phyloP scores from a whole-genome alignment of 129 eudicot genomes.

The Flaveria brownii region DNA sequence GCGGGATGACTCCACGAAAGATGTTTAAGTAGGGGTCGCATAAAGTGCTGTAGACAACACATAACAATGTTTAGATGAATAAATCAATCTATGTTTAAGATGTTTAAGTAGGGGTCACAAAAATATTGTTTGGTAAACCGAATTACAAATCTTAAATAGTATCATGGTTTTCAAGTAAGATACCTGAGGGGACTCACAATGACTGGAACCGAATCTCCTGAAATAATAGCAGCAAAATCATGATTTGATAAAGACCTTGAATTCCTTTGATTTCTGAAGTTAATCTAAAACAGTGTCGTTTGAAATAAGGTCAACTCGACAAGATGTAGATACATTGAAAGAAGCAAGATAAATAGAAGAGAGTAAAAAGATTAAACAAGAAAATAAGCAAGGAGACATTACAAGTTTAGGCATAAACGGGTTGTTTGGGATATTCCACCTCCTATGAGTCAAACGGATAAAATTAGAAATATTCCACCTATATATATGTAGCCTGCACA shows the following conservation, averaged over 20 bases:
- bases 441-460: no score
- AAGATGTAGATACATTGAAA: background rate
- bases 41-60: constrained; percentile 56
- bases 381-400: no score
- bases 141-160: background rate
- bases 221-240: constrained; percentile 84
- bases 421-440: no score
- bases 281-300: constrained; percentile 49
- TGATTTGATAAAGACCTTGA: constrained; percentile 42
- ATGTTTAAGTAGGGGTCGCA: constrained; percentile 95
- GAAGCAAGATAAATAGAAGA: no score
- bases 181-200: constrained; percentile 88
- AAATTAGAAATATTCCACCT: no score
- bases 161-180: background rate
- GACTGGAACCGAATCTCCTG: constrained; percentile 85
- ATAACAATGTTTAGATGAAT: no score
- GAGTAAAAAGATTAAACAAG: no score
- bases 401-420: no score
- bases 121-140: background rate
- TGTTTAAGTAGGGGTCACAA: no score
- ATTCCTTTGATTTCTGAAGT: constrained; percentile 46
- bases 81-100: no score
- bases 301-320: background rate
- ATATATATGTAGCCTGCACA: no score
- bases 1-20: constrained; percentile 90